A percentile compares a stretch with the other conserved stretches of the same genome.
phyloP scores from a whole-genome alignment of 2,329 filamentous ascomycete genomes.

The Trichophyton benhamiae region DNA sequence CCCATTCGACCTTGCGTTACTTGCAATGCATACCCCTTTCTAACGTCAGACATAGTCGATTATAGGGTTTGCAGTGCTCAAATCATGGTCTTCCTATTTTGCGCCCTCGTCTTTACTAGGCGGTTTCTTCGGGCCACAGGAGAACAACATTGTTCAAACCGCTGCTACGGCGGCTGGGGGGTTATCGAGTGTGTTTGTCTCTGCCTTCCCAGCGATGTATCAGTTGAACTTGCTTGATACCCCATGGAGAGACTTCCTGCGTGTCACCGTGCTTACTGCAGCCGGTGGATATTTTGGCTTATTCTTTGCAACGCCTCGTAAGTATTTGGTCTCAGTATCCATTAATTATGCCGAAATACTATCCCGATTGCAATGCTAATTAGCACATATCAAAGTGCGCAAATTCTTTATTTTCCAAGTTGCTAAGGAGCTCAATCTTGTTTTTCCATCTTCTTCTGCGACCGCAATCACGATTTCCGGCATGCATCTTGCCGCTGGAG shows the following conservation, averaged over 20 bases:
- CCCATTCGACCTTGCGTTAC: not conserved
- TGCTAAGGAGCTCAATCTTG: slow-evolving; percentile 40
- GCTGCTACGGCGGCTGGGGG: slow-evolving; percentile 36
- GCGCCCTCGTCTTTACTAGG: slow-evolving; percentile 16
- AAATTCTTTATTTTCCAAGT: slow-evolving; percentile 52
- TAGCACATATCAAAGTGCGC: slow-evolving; percentile 31
- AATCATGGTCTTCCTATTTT: slow-evolving; percentile 29
- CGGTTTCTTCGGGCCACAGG: slow-evolving; percentile 32
- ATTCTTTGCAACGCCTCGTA: slow-evolving; percentile 47
- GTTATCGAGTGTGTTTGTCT: slow-evolving; percentile 34
- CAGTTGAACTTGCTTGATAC: slow-evolving; percentile 28
- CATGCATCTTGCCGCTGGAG: slow-evolving; percentile 47
- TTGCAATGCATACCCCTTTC: not conserved
- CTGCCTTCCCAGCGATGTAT: slow-evolving; percentile 35
- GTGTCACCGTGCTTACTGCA: slow-evolving; percentile 12
- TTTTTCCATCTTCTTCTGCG: slow-evolving; percentile 49
- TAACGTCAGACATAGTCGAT: slow-evolving; percentile 20
- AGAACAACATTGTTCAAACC: slow-evolving; percentile 39
- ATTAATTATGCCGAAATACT: not conserved
- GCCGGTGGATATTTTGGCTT: slow-evolving; percentile 41
- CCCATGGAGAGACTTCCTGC: slow-evolving; percentile 11
- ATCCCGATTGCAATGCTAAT: not conserved
- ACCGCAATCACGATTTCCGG: slow-evolving; percentile 50
- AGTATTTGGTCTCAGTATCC: slow-evolving; percentile 6
- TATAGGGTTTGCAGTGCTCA: slow-evolving; percentile 34